These are phyloP conservation scores for Knoxia roxburghii DNA, from an alignment of 257 asterid genomes.

Conservation along the genomic window DNA sequence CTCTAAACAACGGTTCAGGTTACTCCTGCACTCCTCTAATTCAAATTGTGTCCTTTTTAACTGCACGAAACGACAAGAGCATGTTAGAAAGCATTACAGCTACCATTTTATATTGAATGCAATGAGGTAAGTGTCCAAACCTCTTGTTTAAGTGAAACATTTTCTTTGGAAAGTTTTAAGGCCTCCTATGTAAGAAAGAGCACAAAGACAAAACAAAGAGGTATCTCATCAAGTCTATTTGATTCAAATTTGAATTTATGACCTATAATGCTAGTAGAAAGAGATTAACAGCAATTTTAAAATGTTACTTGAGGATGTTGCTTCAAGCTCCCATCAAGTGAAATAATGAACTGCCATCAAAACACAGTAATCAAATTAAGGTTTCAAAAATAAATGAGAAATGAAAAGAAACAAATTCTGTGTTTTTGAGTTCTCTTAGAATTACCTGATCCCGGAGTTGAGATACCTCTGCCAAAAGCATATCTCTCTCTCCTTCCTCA, in stretches of 20 bases:
- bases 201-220: slow-evolving; percentile 3
- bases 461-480: slow-evolving; percentile 67
- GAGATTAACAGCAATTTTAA: slow-evolving; percentile 12
- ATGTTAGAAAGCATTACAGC: slow-evolving; percentile 18
- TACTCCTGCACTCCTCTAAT: slow-evolving; percentile 61
- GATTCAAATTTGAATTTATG: not conserved
- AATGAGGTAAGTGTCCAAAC: slow-evolving; percentile 33
- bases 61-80: slow-evolving; percentile 30
- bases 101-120: slow-evolving; percentile 6
- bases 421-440: slow-evolving; percentile 13
- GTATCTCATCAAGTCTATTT: not conserved
- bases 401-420: not conserved
- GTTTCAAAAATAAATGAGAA: slow-evolving; percentile 7
- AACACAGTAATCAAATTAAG: not conserved
- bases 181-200: slow-evolving; percentile 43
- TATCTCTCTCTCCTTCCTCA: slow-evolving; percentile 93
- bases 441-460: slow-evolving; percentile 76
- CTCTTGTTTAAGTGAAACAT: slow-evolving; percentile 47
- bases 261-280: slow-evolving; percentile 9
- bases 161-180: slow-evolving; percentile 26
- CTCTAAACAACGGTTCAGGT: slow-evolving; percentile 52
- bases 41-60: slow-evolving; percentile 52
- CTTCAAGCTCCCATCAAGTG: slow-evolving; percentile 56
- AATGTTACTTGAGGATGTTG: slow-evolving; percentile 36
- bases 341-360: slow-evolving; percentile 48